Conservation (phyloP, 768 basidiomycete genomes). For the Pulveroboletus ravenelii region DNA sequence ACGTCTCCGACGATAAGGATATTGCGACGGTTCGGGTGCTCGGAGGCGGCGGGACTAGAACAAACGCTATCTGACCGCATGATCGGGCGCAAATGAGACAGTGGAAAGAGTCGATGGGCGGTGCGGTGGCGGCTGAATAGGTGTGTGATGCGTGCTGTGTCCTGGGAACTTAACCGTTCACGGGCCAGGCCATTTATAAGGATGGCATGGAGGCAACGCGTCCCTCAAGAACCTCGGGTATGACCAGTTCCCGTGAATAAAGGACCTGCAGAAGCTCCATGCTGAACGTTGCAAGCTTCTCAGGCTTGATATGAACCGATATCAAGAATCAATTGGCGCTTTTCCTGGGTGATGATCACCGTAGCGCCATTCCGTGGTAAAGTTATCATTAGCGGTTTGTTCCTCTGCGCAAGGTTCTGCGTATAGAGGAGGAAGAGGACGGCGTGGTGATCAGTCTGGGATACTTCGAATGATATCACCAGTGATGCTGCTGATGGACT, state of each 20-base stretch:
- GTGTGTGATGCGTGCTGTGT: background rate
- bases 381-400: background rate
- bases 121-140: background rate
- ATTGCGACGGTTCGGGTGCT: constrained; percentile 16
- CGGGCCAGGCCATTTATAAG: constrained; percentile 11
- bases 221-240: background rate
- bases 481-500: background rate
- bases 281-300: constrained; percentile 12
- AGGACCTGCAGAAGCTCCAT: constrained; percentile 2
- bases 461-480: background rate
- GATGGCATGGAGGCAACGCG: background rate
- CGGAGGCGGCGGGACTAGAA: constrained; percentile 12
- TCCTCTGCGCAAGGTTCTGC: background rate
- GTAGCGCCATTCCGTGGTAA: background rate
- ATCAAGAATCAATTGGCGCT: constrained; percentile 10
- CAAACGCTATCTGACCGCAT: constrained; percentile 12
- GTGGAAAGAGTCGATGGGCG: background rate
- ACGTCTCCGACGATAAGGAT: constrained; percentile 27
- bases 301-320: background rate
- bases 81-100: background rate
- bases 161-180: background rate
- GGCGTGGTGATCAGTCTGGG: background rate
- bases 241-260: constrained; percentile 5
- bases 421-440: background rate
- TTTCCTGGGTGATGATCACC: background rate